Percentiles rank a stretch among this genome's conserved stretches.
Conservation (phyloP, 116 monocot species). For the Papilionanthe hybrid region DNA sequence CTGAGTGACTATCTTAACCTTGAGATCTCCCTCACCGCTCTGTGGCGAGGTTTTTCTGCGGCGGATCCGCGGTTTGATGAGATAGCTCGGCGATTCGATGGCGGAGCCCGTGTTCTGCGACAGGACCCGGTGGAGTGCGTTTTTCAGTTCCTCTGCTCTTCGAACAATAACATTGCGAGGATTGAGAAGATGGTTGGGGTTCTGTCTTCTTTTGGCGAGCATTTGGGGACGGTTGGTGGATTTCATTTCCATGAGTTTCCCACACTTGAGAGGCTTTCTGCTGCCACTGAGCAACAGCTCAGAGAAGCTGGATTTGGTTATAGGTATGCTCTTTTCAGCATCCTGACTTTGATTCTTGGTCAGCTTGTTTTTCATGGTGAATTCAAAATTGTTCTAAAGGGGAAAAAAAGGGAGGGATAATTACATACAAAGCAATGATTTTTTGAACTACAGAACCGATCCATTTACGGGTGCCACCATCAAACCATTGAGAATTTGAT, state of each 20-base stretch:
- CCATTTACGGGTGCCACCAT: too few relatives aligned
- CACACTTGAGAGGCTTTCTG: conserved; percentile 46
- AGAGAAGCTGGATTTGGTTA: conserved; percentile 88
- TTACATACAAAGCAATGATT: too few relatives aligned
- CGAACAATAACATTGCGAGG: conserved; percentile 85
- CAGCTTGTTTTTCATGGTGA: not conserved
- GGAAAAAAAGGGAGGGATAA: too few relatives aligned
- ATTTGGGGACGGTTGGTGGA: conserved; percentile 60
- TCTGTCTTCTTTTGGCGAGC: conserved; percentile 53
- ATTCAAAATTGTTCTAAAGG: not conserved
- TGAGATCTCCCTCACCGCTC: conserved; percentile 41
- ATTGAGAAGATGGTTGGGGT: conserved; percentile 90
- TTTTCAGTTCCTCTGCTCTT: conserved; percentile 92
- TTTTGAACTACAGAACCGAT: too few relatives aligned
- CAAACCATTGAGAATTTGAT: too few relatives aligned
- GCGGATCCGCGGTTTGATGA: conserved; percentile 63
- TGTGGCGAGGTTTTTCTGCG: conserved; percentile 61
- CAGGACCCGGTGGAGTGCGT: conserved; percentile 95
- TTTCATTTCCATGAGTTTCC: conserved; percentile 76
- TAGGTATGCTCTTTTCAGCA: conserved; percentile 37
- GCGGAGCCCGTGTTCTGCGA: conserved; percentile 78
- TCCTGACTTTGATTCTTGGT: not conserved
- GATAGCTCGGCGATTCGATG: conserved; percentile 42
- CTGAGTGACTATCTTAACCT: conserved; percentile 73
- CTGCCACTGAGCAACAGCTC: conserved; percentile 66